Conservation (phyloP, 805 yeast species). For the Candida sphagnicola region DNA sequence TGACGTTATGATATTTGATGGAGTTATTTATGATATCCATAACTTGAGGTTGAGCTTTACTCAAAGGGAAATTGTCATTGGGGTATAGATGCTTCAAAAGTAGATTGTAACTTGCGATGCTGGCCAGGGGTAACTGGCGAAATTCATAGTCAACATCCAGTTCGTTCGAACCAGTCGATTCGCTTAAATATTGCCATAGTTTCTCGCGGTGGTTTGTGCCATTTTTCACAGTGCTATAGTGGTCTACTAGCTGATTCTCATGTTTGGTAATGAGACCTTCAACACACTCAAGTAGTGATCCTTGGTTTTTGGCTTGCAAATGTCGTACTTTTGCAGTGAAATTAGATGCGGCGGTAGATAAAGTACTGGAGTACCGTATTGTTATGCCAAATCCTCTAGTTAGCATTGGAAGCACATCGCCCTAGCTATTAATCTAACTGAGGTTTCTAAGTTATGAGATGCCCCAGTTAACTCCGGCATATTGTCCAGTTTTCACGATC, state of each 20-base stretch:
- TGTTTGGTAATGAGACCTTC: conserved; percentile 11
- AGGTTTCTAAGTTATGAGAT: background rate
- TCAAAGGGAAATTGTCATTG: conserved; percentile 3
- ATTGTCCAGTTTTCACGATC: too few relatives aligned
- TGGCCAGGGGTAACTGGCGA: background rate
- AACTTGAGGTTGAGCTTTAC: background rate
- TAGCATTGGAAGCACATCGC: too few relatives aligned
- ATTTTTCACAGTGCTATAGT: background rate
- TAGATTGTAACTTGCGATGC: background rate
- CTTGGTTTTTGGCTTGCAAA: conserved; percentile 6
- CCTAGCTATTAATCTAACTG: too few relatives aligned
- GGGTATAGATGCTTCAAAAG: conserved; percentile 19
- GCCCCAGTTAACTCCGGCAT: too few relatives aligned
- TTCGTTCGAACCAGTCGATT: background rate
- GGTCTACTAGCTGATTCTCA: conserved; percentile 1
- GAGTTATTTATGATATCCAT: conserved; percentile 7
- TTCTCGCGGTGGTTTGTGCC: background rate
- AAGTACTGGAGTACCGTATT: background rate
- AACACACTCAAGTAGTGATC: conserved; percentile 8
- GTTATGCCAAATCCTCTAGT: background rate
- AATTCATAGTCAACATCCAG: background rate
- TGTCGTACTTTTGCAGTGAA: conserved; percentile 4
- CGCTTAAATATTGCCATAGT: background rate
- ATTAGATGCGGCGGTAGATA: background rate
- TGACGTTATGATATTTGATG: conserved; percentile 15